Evolutionary conservation across 306 rosid species (phyloP).

Genomic region (Prunus fruticosa): DNA sequence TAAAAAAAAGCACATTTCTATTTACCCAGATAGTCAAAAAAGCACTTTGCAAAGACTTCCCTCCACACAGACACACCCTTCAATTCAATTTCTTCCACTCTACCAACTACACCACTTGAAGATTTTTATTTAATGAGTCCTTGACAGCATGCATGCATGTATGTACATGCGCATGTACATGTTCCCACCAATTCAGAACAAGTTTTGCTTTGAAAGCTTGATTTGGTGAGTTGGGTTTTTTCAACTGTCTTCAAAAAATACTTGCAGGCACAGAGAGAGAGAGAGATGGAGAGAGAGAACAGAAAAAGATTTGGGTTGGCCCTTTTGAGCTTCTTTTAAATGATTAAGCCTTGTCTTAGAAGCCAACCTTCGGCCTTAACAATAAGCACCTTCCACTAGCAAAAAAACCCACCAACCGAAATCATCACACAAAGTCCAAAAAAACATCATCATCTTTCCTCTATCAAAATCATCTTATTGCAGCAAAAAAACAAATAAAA

Average conservation of each 20-base stretch:
- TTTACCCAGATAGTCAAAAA: background rate
- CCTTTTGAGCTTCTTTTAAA: conserved; percentile 4
- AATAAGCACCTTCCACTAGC: background rate
- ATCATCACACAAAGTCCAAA: background rate
- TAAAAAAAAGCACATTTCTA: background rate
- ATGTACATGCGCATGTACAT: background rate
- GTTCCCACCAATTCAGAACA: background rate
- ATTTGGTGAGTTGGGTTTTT: conserved; percentile 10
- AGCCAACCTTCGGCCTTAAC: conserved; percentile 27
- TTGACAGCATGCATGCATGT: background rate
- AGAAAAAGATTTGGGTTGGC: background rate
- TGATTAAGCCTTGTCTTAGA: conserved; percentile 45
- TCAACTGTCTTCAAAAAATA: background rate
- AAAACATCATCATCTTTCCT: background rate
- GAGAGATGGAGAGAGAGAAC: background rate
- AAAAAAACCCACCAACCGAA: conserved; percentile 16
- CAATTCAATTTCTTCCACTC: conserved; percentile 1
- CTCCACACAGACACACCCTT: background rate
- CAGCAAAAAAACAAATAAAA: background rate
- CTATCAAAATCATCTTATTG: background rate
- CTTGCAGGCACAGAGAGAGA: background rate
- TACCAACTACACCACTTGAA: background rate
- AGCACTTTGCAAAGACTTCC: background rate
- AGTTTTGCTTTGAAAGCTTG: background rate
- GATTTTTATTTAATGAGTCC: background rate